These are phyloP conservation scores for Leccinum fallax DNA, from an alignment of 1,284 basidiomycete species.

Conservation along the genomic window DNA sequence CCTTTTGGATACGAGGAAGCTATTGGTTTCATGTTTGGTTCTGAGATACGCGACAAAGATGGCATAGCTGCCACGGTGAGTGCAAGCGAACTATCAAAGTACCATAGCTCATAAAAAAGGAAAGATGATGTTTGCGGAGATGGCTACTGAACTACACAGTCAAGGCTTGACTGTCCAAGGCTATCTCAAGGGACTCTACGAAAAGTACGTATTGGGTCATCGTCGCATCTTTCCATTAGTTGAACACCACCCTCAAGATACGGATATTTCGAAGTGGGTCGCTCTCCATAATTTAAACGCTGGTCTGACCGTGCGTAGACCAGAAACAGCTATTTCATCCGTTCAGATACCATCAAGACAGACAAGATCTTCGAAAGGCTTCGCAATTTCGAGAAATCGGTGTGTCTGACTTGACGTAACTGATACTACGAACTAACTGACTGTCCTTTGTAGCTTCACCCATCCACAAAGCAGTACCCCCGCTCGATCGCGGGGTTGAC, in stretches of 20 bases:
- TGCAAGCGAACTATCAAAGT: neutral
- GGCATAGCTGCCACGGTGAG: conserved; percentile 75
- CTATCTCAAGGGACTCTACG: conserved; percentile 67
- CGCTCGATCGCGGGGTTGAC: conserved; percentile 57
- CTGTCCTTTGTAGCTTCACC: conserved; percentile 10
- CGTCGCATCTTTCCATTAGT: conserved; percentile 5
- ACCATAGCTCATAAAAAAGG: neutral
- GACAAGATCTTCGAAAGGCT: conserved; percentile 68
- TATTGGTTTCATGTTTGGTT: conserved; percentile 84
- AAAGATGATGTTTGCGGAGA: conserved; percentile 68
- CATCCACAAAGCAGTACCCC: conserved; percentile 51
- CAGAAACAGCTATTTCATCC: conserved; percentile 82
- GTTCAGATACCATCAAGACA: conserved; percentile 61
- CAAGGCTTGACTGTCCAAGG: conserved; percentile 55
- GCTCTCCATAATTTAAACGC: neutral
- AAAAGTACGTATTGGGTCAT: conserved; percentile 45
- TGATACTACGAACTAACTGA: conserved; percentile 5
- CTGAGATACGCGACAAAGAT: conserved; percentile 80
- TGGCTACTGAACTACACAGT: conserved; percentile 52
- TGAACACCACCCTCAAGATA: conserved; percentile 54
- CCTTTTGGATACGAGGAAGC: conserved; percentile 88
- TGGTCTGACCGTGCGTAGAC: conserved; percentile 48
- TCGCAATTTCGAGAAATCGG: conserved; percentile 53
- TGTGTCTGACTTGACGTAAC: conserved; percentile 24
- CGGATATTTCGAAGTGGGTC: conserved; percentile 27